Percentiles rank a stretch among this genome's conserved stretches.
These are phyloP conservation scores for Amylocarpus encephaloides DNA, from an alignment of 2,329 filamentous ascomycete species.

Conservation along the genomic window DNA sequence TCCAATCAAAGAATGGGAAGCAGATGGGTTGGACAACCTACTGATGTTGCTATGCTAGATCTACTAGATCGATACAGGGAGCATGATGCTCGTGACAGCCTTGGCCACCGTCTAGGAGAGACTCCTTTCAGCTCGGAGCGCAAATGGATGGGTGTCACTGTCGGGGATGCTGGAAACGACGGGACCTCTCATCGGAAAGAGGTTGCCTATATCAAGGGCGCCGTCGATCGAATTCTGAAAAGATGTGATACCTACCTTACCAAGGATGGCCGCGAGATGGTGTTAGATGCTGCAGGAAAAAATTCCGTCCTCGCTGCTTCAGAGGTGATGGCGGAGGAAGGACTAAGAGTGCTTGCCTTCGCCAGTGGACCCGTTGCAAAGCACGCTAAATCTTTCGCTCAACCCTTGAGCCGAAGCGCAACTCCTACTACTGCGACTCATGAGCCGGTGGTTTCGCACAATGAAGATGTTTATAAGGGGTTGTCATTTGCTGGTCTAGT, in stretches of 20 bases:
- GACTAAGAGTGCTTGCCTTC: slow-evolving; percentile 85
- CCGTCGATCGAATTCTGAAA: slow-evolving; percentile 77
- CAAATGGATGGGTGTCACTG: slow-evolving; percentile 98
- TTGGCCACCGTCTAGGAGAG: slow-evolving; percentile 76
- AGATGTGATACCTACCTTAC: slow-evolving; percentile 89
- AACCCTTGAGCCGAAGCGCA: slow-evolving; percentile 39
- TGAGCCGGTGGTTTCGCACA: slow-evolving; percentile 32
- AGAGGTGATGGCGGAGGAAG: slow-evolving; percentile 80
- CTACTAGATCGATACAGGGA: slow-evolving; percentile 85
- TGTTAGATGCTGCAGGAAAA: slow-evolving; percentile 69
- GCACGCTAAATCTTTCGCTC: slow-evolving; percentile 36
- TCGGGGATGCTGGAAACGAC: slow-evolving; percentile 43
- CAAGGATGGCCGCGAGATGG: slow-evolving; percentile 76
- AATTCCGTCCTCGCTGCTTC: slow-evolving; percentile 73
- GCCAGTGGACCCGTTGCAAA: slow-evolving; percentile 69
- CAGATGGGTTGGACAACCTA: slow-evolving; percentile 93
- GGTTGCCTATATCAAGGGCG: slow-evolving; percentile 91
- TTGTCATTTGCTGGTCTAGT: slow-evolving; percentile 88
- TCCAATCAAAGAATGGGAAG: slow-evolving; percentile 63
- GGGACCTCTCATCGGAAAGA: slow-evolving; percentile 46
- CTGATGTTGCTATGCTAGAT: slow-evolving; percentile 94
- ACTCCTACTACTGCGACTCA: slow-evolving; percentile 39
- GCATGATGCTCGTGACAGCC: slow-evolving; percentile 80
- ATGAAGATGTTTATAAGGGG: slow-evolving; percentile 73
- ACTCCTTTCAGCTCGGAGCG: slow-evolving; percentile 94